Base-by-base conservation (phyloP, 305 asterid species). In the Solanum hybrid region DNA sequence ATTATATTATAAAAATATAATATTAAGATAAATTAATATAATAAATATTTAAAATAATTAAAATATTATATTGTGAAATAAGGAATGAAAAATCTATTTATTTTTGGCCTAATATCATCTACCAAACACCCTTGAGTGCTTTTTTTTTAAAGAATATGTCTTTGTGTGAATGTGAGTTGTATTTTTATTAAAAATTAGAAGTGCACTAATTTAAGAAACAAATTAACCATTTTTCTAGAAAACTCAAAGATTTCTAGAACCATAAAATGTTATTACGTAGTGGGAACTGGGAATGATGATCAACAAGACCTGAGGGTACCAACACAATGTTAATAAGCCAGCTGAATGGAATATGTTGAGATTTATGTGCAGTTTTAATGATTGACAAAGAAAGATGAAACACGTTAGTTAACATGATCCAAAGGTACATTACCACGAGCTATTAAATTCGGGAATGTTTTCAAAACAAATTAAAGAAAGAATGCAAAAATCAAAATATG, bases 371-470 rank as follows among this genome's bases (percentile, higher is more conserved):
- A 42, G 6, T 42, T 42, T 42, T 42, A 4, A 42, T 42, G 57
- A 12, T 42, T 42, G 57, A 12, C 18, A 42, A 42, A 42, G 57
- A 42, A 42, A 42, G 57, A 42, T 12, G 18, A 42, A 42, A 42
- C 2, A 42, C 6, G 57, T 42, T 0, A 42, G 18, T 42, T 4
- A 42, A 42, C 0, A 42, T 42, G 18, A 0, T 42, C 6, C 57
- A 42, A 42, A 42, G 57, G 57, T 12, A 12, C 5, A 42, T 4
- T 42, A 12, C 1, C 18, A 42, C 6, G 18, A 42, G 57, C 57
- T 1, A 0, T 42, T 42, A 1, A 42, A 42, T 42, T 42, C 2
- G 1, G 0, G 18, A 42, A 42, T 1, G 2, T 1, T 42, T 42
- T 12, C 18, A 42, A 42, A 42, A 42, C 2, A 12, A 42, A 42